Conservation (phyloP, 2,329 filamentous ascomycete genomes). For the Cadophora gregata region DNA sequence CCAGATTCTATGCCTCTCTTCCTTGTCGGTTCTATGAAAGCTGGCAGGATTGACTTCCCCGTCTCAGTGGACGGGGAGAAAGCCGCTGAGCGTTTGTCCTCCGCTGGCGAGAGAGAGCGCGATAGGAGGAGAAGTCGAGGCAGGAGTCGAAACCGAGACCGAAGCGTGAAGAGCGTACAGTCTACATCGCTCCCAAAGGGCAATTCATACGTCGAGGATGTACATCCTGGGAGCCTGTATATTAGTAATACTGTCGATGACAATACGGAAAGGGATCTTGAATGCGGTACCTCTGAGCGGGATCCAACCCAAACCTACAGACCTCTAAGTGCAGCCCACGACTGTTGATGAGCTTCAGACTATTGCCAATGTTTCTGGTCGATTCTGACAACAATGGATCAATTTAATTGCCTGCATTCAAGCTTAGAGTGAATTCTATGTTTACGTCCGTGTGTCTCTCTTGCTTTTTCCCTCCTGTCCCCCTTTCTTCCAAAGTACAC, state of each 20-base stretch:
- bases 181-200: not conserved
- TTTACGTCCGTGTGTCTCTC: no score
- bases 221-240: not conserved
- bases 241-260: not conserved
- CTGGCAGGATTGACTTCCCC: not conserved
- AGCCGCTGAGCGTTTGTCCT: not conserved
- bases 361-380: no score
- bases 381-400: no score
- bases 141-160: not conserved
- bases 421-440: no score
- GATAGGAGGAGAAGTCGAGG: not conserved
- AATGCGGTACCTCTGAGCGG: no score
- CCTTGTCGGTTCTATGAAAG: constrained; percentile 1
- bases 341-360: no score
- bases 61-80: not conserved
- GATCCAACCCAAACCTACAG: no score
- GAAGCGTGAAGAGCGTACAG: not conserved
- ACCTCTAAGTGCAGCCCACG: no score
- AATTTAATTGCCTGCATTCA: no score
- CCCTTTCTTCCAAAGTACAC: no score
- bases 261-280: not conserved
- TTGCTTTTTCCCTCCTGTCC: no score
- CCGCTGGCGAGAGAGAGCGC: not conserved
- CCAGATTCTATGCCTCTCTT: not conserved
- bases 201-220: not conserved